Conservation (phyloP, 352 stramenopile genomes). For the Phytopythium delawarense region DNA sequence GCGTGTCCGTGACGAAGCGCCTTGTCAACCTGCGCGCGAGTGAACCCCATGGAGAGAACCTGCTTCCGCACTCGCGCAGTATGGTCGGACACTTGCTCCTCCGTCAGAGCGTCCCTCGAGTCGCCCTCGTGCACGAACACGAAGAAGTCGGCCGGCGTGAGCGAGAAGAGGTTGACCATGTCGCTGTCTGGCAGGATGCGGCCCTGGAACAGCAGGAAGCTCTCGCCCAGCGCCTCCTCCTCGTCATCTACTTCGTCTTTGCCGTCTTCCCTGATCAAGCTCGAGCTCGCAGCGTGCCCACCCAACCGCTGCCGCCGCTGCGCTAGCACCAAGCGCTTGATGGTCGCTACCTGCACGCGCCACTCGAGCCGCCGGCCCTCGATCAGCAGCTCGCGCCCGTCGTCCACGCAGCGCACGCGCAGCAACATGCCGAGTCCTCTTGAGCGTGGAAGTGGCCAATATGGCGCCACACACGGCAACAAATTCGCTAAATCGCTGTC, state of each 20-base stretch:
- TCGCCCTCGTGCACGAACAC: slow-evolving; percentile 44
- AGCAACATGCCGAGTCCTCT: slow-evolving; percentile 13
- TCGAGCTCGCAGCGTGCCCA: slow-evolving; percentile 2
- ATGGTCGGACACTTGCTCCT: slow-evolving; percentile 7
- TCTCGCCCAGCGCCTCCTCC: slow-evolving; percentile 14
- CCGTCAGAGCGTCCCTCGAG: slow-evolving; percentile 6
- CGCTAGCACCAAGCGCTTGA: slow-evolving; percentile 45
- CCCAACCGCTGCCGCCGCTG: slow-evolving; percentile 19
- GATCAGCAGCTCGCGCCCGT: slow-evolving; percentile 50
- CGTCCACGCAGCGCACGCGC: slow-evolving; percentile 49
- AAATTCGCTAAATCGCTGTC: too few species aligned
- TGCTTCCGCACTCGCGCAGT: slow-evolving; percentile 14
- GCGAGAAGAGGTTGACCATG: slow-evolving; percentile 50
- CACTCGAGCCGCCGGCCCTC: slow-evolving; percentile 23
- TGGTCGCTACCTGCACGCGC: slow-evolving; percentile 34
- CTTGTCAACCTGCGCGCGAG: slow-evolving; percentile 13
- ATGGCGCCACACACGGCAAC: too few species aligned
- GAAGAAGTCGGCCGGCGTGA: slow-evolving; percentile 51
- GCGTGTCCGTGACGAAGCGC: slow-evolving; percentile 24
- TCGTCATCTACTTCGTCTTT: slow-evolving; percentile 4
- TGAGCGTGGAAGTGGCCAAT: too few species aligned
- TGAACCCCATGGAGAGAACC: slow-evolving; percentile 68
- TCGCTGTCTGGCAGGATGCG: slow-evolving; percentile 57
- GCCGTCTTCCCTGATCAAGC: background rate
- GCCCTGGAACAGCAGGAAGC: slow-evolving; percentile 50